Percentiles rank a stretch among this genome's conserved stretches.
These are phyloP conservation scores for Botrytis galanthina DNA, from an alignment of 2,329 filamentous ascomycete genomes.

Conservation along the genomic window DNA sequence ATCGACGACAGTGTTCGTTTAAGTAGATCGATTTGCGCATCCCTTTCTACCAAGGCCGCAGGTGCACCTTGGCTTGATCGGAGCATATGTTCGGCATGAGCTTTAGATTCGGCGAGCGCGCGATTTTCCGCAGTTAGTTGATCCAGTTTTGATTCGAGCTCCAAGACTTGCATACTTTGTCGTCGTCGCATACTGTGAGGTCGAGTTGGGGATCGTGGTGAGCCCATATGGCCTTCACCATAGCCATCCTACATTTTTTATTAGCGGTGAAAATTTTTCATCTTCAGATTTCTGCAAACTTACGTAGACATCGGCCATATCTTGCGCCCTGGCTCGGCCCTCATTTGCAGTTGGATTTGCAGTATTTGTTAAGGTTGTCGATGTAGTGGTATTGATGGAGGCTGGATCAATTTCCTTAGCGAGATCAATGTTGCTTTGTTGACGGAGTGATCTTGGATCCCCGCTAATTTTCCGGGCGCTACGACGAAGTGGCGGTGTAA, in stretches of 20 bases:
- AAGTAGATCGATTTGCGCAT: conserved; percentile 81
- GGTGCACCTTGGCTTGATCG: conserved; percentile 62
- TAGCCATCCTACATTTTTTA: conserved; percentile 71
- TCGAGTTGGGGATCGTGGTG: conserved; percentile 87
- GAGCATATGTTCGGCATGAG: conserved; percentile 64
- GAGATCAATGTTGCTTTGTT: conserved; percentile 47
- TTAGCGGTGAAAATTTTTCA: conserved; percentile 31
- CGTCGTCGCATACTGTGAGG: conserved; percentile 94
- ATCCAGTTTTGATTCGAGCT: conserved; percentile 83
- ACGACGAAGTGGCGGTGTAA: conserved; percentile 69
- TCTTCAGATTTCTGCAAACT: conserved; percentile 46
- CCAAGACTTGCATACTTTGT: conserved; percentile 95
- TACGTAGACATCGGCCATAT: conserved; percentile 93
- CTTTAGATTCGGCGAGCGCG: conserved; percentile 69
- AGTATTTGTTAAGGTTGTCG: conserved; percentile 46
- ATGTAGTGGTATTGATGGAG: conserved; percentile 41
- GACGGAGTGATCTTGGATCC: conserved; percentile 69
- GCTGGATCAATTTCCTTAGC: conserved; percentile 46
- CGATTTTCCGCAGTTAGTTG: conserved; percentile 84
- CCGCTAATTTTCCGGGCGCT: conserved; percentile 67
- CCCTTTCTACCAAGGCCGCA: conserved; percentile 72
- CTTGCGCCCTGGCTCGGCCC: conserved; percentile 77
- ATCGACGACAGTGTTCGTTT: conserved; percentile 75
- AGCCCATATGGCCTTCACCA: conserved; percentile 82
- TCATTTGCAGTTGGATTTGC: conserved; percentile 80